Evolutionary conservation across 805 yeast genomes (phyloP).

Genomic region (Candida sonorensis): DNA sequence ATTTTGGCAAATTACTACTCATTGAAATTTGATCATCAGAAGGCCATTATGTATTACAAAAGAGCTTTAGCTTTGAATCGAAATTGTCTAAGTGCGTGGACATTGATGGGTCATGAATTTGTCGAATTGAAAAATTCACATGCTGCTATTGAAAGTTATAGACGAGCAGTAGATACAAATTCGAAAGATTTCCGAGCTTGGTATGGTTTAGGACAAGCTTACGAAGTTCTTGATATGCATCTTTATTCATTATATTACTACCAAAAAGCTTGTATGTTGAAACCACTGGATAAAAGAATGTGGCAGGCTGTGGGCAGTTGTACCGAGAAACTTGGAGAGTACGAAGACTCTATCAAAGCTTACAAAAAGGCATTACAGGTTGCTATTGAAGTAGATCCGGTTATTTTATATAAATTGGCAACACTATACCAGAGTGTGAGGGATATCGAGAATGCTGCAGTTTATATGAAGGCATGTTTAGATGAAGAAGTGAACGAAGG

Average conservation of each 20-base stretch:
- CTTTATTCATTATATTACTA: slow-evolving; percentile 86
- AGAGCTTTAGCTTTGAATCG: slow-evolving; percentile 80
- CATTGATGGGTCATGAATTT: slow-evolving; percentile 97
- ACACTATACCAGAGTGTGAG: slow-evolving; percentile 51
- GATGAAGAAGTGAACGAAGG: slow-evolving; percentile 62
- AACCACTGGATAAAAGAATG: slow-evolving; percentile 86
- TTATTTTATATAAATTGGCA: slow-evolving; percentile 62
- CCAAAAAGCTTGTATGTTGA: slow-evolving; percentile 82
- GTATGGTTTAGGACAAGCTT: slow-evolving; percentile 98
- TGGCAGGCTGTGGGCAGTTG: slow-evolving; percentile 95
- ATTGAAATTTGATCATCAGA: slow-evolving; percentile 86
- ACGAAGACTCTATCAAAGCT: slow-evolving; percentile 69
- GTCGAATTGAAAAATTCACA: slow-evolving; percentile 93
- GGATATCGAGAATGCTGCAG: slow-evolving; percentile 46
- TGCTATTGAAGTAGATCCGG: slow-evolving; percentile 43
- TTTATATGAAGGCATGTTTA: slow-evolving; percentile 61
- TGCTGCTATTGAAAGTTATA: slow-evolving; percentile 93
- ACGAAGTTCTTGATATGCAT: slow-evolving; percentile 94
- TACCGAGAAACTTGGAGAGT: slow-evolving; percentile 69
- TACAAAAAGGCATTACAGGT: slow-evolving; percentile 68
- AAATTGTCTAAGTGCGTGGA: slow-evolving; percentile 88
- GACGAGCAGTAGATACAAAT: slow-evolving; percentile 88
- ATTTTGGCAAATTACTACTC: slow-evolving; percentile 91
- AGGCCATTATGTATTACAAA: slow-evolving; percentile 87
- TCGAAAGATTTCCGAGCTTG: slow-evolving; percentile 90